Evolutionary conservation across 2,329 filamentous ascomycete species (phyloP), one percentile per base, ranked within the genome.

Genomic region (Cercospora sesami): DNA sequence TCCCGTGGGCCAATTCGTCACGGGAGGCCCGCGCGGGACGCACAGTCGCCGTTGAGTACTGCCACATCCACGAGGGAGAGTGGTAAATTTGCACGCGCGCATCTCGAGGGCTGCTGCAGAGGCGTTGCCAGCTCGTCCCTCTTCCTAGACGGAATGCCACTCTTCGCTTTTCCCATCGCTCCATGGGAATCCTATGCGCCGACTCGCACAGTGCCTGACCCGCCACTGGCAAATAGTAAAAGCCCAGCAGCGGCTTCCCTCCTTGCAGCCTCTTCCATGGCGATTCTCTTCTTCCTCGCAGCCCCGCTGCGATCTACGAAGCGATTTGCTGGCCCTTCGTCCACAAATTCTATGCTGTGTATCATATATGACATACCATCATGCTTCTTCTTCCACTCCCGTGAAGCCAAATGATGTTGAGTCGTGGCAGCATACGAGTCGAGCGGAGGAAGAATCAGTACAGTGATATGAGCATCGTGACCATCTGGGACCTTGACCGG

Each of bases 351-450:
- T 10, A 97, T 86, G 63, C 89, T 88, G 69, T 89, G 85, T 59
- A 99, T 87, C 85, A 91, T 93, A 80, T 92, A 98, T 78, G 93
- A 97, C 78, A 97, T 87, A 2, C 94, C 94, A 73, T 96, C 93
- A 76, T 97, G 93, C 28, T 81, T 84, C 26, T 85, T 86, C 6
- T 88, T 90, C 84, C 93, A 97, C 68, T 90, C 88, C 30, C 93
- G 88, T 72, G 92, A 96, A 73, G 89, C 89, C 66, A 99, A 87
- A 3, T 94, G 94, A 75, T 91, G 93, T 53, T 92, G 86, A 0
- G 90, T 90, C 0, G 88, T 90, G 5, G 89, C 87, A 0, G 87
- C 83, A 77, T 98, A 99, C 69, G 88, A 88, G 70, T 92, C 86
- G 3, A 99, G 82, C 0, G 87, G 85, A 0, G 94, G 95, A 0